Conservation (phyloP, 495 filamentous ascomycete genomes). For the Hyaloscypha hepaticicola region DNA sequence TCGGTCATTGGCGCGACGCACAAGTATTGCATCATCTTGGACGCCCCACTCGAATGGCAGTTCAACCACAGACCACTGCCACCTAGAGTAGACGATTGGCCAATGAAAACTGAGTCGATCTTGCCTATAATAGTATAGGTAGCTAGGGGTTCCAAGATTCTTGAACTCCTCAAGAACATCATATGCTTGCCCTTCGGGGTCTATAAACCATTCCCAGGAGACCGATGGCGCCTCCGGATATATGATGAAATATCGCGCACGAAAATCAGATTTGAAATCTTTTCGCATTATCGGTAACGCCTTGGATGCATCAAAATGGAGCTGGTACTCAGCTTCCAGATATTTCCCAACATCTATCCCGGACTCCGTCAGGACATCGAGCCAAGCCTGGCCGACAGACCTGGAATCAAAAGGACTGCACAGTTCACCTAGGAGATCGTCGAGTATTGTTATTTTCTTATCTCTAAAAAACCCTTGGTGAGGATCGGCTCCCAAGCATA, state of each 20-base stretch:
- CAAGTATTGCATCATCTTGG: not conserved
- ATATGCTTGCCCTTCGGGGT: not conserved
- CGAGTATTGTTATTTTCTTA: not conserved
- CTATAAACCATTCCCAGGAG: constrained; percentile 19
- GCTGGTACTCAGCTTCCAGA: not conserved
- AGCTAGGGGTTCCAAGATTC: no score
- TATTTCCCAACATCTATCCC: not conserved
- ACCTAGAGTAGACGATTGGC: not conserved
- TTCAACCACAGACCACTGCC: not conserved
- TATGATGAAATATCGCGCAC: not conserved
- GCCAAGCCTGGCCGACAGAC: not conserved
- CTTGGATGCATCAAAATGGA: not conserved
- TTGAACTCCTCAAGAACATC: constrained; percentile 17
- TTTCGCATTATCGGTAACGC: not conserved
- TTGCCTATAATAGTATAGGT: no score
- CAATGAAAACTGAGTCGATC: no score
- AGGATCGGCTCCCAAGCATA: not conserved
- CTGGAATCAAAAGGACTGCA: not conserved
- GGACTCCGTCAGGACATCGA: not conserved
- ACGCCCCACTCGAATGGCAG: not conserved
- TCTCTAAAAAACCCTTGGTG: not conserved
- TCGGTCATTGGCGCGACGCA: not conserved
- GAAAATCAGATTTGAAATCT: not conserved
- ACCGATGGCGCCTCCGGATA: not conserved
- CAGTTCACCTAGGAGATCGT: not conserved